These are phyloP conservation scores for Kitagawia praeruptora DNA, from an alignment of 129 eudicot genomes.

Conservation along the genomic window DNA sequence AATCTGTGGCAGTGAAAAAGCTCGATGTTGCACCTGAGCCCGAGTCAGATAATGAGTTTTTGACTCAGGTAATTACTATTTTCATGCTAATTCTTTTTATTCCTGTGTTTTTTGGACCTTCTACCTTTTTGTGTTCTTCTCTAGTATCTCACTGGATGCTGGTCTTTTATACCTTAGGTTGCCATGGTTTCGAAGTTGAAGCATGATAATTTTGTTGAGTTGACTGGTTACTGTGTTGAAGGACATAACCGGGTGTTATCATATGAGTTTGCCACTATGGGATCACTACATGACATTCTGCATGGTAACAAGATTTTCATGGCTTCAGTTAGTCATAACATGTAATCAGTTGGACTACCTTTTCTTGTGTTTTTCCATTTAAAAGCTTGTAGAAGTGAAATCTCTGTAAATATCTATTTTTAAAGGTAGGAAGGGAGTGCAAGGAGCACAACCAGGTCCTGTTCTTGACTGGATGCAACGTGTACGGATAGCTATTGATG, in stretches of 20 bases:
- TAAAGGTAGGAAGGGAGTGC: conserved; percentile 91
- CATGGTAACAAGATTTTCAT: conserved; percentile 35
- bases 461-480: conserved; percentile 94
- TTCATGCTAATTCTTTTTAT: not conserved
- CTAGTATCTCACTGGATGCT: not conserved
- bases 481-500: conserved; percentile 88
- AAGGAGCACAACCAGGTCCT: conserved; percentile 99
- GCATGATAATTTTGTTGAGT: conserved; percentile 67
- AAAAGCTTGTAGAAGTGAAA: not conserved
- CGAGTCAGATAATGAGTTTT: conserved; percentile 67
- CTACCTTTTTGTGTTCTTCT: not conserved
- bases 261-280: conserved; percentile 84
- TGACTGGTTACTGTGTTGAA: conserved; percentile 70
- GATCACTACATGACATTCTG: conserved; percentile 73
- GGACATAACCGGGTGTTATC: conserved; percentile 66
- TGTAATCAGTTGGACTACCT: not conserved
- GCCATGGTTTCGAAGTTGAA: conserved; percentile 67
- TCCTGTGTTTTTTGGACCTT: not conserved
- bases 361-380: not conserved
- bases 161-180: conserved; percentile 27
- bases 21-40: conserved; percentile 88
- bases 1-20: conserved; percentile 83
- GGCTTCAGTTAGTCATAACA: conserved; percentile 5
- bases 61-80: conserved; percentile 50
- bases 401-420: not conserved